Percentiles rank a stretch among this genome's conserved stretches.
phyloP scores from a whole-genome alignment of 768 basidiomycete genomes.

The Pleurotus pulmonarius region DNA sequence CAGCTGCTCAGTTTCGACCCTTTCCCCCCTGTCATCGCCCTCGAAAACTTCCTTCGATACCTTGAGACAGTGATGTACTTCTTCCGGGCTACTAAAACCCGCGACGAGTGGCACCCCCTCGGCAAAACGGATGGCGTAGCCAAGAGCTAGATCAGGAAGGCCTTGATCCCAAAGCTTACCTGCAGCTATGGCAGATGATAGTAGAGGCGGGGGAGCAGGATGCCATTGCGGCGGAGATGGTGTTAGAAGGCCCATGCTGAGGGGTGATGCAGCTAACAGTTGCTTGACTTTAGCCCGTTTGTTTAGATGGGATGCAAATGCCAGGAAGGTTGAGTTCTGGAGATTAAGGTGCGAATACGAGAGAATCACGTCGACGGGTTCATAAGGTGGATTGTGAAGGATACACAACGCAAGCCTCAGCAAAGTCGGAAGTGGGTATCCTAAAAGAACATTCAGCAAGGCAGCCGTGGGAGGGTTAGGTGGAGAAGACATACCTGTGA shows the following conservation, averaged over 20 bases:
- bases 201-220: conserved; percentile 58
- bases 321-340: conserved; percentile 60
- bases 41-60: conserved; percentile 63
- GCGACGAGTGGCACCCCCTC: conserved; percentile 60
- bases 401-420: conserved; percentile 78
- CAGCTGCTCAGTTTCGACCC: conserved; percentile 40
- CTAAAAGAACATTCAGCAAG: conserved; percentile 30
- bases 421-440: conserved; percentile 79
- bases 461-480: background rate
- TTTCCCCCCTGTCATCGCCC: conserved; percentile 24
- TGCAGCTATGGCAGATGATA: conserved; percentile 37
- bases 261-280: conserved; percentile 74
- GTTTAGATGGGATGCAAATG: conserved; percentile 55
- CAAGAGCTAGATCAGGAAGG: conserved; percentile 67
- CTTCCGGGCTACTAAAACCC: conserved; percentile 64
- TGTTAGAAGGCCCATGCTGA: conserved; percentile 81
- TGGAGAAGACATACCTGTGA: conserved; percentile 53
- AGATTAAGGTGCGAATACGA: conserved; percentile 80
- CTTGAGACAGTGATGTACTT: conserved; percentile 71
- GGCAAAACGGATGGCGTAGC: conserved; percentile 58
- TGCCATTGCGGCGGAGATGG: conserved; percentile 64
- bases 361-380: conserved; percentile 74
- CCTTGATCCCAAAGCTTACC: conserved; percentile 35
- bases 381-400: conserved; percentile 58
- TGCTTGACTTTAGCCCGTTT: conserved; percentile 64